Conservation (phyloP, 176 grass and related monocot genomes). For the Aegilops umbellulata region DNA sequence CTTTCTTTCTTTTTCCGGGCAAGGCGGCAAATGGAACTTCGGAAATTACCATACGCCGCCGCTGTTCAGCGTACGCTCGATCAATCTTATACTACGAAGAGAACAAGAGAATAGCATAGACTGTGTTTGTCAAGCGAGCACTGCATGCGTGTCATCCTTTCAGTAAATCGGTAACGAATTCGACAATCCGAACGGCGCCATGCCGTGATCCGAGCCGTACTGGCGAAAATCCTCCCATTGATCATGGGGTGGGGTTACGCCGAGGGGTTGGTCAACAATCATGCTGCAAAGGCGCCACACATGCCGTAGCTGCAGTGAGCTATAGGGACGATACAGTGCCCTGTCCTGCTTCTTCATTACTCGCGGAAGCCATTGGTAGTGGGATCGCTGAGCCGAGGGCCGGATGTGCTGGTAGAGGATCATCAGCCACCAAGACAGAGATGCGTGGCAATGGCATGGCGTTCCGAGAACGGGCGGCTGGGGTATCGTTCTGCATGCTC, state of each 20-base stretch:
- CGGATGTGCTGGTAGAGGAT: too few species aligned
- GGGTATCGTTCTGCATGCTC: neutral
- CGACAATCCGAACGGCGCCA: neutral
- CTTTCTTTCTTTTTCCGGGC: slow-evolving; percentile 19
- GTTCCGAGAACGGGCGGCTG: slow-evolving; percentile 21
- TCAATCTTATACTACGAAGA: neutral
- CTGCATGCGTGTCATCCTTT: neutral
- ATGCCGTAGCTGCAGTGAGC: slow-evolving; percentile 20
- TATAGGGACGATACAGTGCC: slow-evolving; percentile 8
- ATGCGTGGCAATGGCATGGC: neutral
- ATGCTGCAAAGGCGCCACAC: slow-evolving; percentile 11
- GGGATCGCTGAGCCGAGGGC: slow-evolving; percentile 1
- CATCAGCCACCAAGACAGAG: neutral
- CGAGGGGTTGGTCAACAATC: slow-evolving; percentile 12
- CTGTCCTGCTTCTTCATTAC: slow-evolving; percentile 12
- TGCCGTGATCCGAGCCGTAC: slow-evolving; percentile 4
- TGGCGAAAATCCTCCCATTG: neutral
- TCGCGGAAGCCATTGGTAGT: neutral
- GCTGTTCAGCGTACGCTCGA: neutral
- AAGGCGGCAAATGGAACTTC: slow-evolving; percentile 36
- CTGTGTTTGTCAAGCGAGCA: neutral
- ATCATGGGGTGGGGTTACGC: slow-evolving; percentile 39
- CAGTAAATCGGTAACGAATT: neutral
- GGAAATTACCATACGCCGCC: slow-evolving; percentile 25
- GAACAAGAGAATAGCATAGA: too few species aligned